Percentiles rank a stretch among this genome's conserved stretches.
These are phyloP conservation scores for Sambucus nigra DNA, from an alignment of 129 eudicot genomes.

Conservation along the genomic window DNA sequence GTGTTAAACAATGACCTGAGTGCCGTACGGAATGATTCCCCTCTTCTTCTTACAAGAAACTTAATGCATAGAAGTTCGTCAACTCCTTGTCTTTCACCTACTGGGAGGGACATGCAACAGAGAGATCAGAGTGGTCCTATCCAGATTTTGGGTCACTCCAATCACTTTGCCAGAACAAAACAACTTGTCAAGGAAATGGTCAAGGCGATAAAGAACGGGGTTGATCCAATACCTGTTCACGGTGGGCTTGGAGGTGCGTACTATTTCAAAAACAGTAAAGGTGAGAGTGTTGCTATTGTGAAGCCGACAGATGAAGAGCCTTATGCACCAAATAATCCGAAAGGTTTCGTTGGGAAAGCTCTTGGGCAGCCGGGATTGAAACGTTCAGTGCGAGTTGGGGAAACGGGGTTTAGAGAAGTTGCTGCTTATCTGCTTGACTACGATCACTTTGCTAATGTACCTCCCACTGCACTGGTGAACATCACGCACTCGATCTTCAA, in stretches of 20 bases:
- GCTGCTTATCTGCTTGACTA: constrained; percentile 59
- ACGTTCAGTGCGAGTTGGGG: constrained; percentile 56
- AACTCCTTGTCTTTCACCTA: constrained; percentile 82
- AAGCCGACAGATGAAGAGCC: constrained; percentile 78
- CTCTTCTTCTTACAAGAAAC: constrained; percentile 63
- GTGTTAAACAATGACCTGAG: constrained; percentile 80
- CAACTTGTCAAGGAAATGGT: constrained; percentile 61
- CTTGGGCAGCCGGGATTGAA: constrained; percentile 59
- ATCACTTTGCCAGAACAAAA: constrained; percentile 32
- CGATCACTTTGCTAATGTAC: constrained; percentile 73
- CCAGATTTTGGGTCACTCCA: constrained; percentile 59
- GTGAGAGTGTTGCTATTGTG: constrained; percentile 57
- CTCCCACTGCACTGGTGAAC: constrained; percentile 87
- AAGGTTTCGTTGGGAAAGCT: constrained; percentile 61
- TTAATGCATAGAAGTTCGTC: constrained; percentile 78
- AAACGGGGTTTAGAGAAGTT: constrained; percentile 59
- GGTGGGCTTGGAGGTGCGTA: constrained; percentile 71
- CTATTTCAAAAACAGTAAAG: constrained; percentile 37
- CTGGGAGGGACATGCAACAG: constrained; percentile 64
- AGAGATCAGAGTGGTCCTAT: constrained; percentile 66
- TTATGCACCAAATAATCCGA: constrained; percentile 61
- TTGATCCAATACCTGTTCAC: constrained; percentile 65
- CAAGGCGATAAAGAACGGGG: constrained; percentile 55
- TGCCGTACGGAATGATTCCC: constrained; percentile 72
- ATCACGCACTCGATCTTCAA: constrained; percentile 80